Percentiles rank a stretch among this genome's conserved stretches.
Evolutionary conservation across 1,284 basidiomycete species (phyloP).

Genomic region (Pyrrhoderma lamaoense): DNA sequence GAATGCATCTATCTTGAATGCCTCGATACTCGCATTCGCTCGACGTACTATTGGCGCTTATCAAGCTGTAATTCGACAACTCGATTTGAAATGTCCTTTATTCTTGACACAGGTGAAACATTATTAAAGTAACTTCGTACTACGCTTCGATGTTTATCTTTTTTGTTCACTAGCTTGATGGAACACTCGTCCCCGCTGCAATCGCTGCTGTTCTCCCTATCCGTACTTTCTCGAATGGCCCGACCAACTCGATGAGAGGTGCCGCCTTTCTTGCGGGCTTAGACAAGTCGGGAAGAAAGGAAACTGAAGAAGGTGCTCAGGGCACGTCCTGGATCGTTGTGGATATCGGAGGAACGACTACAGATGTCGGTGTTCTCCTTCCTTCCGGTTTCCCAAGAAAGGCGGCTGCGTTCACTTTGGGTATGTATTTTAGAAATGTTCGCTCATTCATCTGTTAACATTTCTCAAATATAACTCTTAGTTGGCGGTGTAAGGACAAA

Average conservation of each 20-base stretch:
- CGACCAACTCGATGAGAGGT: conserved; percentile 58
- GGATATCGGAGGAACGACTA: conserved; percentile 53
- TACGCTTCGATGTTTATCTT: neutral
- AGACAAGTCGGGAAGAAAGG: conserved; percentile 23
- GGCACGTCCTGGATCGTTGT: conserved; percentile 43
- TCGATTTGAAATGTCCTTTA: conserved; percentile 42
- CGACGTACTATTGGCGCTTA: conserved; percentile 44
- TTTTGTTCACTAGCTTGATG: conserved; percentile 31
- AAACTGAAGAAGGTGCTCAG: conserved; percentile 18
- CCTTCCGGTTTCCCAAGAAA: conserved; percentile 47
- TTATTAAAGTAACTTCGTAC: neutral
- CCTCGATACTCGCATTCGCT: conserved; percentile 47
- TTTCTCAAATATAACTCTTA: neutral
- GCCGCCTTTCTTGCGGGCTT: conserved; percentile 46
- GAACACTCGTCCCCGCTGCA: conserved; percentile 44
- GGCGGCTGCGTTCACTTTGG: conserved; percentile 41
- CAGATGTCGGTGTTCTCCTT: conserved; percentile 44
- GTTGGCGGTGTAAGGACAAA: conserved; percentile 33
- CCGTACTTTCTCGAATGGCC: conserved; percentile 52
- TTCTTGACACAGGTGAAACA: conserved; percentile 46
- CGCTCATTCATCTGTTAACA: neutral
- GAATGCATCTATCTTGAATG: conserved; percentile 57
- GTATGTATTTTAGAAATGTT: conserved; percentile 1
- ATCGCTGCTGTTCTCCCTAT: conserved; percentile 52
- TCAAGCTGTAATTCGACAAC: conserved; percentile 37